A percentile compares a stretch with the other conserved stretches of the same genome.
These are phyloP conservation scores for Nidula microcarpa DNA, from an alignment of 768 basidiomycete species.

Conservation along the genomic window DNA sequence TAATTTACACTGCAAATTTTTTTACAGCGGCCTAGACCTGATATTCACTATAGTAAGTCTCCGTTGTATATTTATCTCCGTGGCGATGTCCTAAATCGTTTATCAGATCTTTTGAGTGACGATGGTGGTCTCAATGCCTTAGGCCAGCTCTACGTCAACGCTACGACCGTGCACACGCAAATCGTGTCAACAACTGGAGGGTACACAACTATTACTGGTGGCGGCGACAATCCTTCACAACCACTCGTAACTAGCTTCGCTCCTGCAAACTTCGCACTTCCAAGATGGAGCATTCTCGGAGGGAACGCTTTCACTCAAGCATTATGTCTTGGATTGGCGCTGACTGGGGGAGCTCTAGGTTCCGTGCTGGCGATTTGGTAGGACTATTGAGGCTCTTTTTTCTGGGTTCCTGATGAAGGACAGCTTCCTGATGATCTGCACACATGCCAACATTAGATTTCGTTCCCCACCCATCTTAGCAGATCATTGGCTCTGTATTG, in stretches of 20 bases:
- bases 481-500: no score
- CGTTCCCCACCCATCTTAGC: no score
- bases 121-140: constrained; percentile 42
- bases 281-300: constrained; percentile 7
- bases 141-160: constrained; percentile 42
- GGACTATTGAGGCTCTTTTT: no score
- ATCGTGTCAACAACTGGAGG: constrained; percentile 20
- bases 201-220: constrained; percentile 30
- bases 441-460: no score
- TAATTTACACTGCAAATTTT: neutral
- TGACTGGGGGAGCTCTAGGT: constrained; percentile 10
- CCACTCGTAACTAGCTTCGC: constrained; percentile 29
- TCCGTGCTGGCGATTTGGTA: constrained; percentile 12
- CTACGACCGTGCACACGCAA: constrained; percentile 40
- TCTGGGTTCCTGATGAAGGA: no score
- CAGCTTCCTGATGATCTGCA: no score
- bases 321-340: constrained; percentile 4
- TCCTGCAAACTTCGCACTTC: constrained; percentile 12
- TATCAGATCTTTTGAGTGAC: constrained; percentile 36
- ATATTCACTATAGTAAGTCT: constrained; percentile 37
- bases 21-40: constrained; percentile 35
- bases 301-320: neutral
- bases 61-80: neutral
- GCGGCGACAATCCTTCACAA: constrained; percentile 31
- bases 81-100: constrained; percentile 1